A percentile compares a stretch with the other conserved stretches of the same genome.
Conservation (phyloP, 306 rosid genomes). For the Astragalus glycyphyllos region DNA sequence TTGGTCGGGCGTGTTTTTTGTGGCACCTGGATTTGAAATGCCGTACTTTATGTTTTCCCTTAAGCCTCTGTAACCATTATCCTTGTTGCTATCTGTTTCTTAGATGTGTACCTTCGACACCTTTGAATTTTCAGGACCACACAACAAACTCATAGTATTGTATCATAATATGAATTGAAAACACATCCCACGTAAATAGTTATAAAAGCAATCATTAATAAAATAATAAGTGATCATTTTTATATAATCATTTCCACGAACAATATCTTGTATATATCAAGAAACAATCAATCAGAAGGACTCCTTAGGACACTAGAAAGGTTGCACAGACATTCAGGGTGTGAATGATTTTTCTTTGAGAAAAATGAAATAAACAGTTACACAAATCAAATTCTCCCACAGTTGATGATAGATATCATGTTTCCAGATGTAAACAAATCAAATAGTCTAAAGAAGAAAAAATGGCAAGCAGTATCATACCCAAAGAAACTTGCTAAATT, state of each 20-base stretch:
- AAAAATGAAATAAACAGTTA: not conserved
- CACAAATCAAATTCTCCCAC: slow-evolving; percentile 5
- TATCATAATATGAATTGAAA: slow-evolving; percentile 10
- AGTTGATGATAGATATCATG: slow-evolving; percentile 3
- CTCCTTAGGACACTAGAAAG: not conserved
- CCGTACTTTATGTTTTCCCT: not conserved
- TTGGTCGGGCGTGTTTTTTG: slow-evolving; percentile 2
- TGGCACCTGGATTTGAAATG: slow-evolving; percentile 5
- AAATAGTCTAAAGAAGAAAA: not conserved
- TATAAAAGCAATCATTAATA: slow-evolving; percentile 12
- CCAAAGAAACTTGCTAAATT: slow-evolving; percentile 6
- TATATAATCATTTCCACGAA: slow-evolving; percentile 7
- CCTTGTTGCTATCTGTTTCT: slow-evolving; percentile 18
- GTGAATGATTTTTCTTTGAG: slow-evolving; percentile 12
- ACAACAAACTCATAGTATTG: not conserved
- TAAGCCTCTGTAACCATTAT: not conserved
- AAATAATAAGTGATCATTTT: not conserved
- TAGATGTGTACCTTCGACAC: slow-evolving; percentile 23
- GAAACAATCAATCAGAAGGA: slow-evolving; percentile 32
- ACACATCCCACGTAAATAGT: not conserved
- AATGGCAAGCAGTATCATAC: not conserved
- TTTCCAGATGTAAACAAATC: slow-evolving; percentile 18
- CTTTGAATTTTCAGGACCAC: slow-evolving; percentile 22
- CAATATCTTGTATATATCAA: slow-evolving; percentile 6
- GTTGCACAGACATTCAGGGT: not conserved